phyloP scores from a whole-genome alignment of 2,329 filamentous ascomycete genomes.

The Talaromyces verruculosus region DNA sequence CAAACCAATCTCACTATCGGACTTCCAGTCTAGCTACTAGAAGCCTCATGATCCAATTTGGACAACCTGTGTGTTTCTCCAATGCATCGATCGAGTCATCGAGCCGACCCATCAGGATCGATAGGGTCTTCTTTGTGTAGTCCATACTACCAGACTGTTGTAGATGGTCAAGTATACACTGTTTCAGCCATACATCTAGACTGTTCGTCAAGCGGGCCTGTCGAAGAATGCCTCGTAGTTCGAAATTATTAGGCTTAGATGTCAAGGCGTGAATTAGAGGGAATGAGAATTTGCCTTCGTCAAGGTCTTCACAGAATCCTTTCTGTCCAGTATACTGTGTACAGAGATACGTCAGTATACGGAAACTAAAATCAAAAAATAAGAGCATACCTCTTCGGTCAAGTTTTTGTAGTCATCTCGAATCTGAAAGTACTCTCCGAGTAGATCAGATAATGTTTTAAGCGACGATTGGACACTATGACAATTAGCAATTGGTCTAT shows the following conservation, averaged over 20 bases:
- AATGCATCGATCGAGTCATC: not conserved
- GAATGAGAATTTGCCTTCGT: not conserved
- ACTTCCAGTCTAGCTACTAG: not conserved
- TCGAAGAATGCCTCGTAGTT: not conserved
- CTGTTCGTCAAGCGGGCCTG: not conserved
- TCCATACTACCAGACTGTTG: conserved; percentile 3
- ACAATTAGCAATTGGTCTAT: not conserved
- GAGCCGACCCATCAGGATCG: not conserved
- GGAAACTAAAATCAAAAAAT: not conserved
- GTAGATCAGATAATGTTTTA: not conserved
- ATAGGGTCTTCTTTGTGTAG: not conserved
- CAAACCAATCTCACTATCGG: not conserved
- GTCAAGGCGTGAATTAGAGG: not conserved
- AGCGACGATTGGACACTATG: not conserved
- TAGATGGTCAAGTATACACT: conserved; percentile 1
- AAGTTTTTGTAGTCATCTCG: conserved; percentile 11
- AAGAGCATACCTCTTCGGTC: conserved; percentile 6
- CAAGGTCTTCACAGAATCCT: not conserved
- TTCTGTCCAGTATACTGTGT: not conserved
- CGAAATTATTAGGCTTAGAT: not conserved
- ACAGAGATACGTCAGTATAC: not conserved
- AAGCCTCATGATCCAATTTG: not conserved
- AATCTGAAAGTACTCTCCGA: conserved; percentile 3
- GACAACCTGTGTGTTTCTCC: not conserved
- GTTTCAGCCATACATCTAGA: not conserved